A percentile compares a stretch with the other conserved stretches of the same genome.
These are phyloP conservation scores for Nitzschia putrida DNA, from an alignment of 108 stramenopile genomes.

Conservation along the genomic window DNA sequence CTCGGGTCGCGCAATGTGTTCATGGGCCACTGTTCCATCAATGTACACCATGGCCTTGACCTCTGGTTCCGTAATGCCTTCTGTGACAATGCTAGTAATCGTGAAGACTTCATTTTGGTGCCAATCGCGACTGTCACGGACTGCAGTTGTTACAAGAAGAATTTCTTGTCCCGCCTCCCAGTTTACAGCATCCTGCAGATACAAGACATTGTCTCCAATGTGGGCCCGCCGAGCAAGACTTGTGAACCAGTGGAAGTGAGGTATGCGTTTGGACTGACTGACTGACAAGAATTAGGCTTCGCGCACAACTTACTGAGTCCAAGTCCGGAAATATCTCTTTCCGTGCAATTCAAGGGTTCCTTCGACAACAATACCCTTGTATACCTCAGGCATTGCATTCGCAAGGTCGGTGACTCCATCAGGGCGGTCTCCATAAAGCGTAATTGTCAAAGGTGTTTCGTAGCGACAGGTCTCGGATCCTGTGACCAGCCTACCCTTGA, in stretches of 20 bases:
- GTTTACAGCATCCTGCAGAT: slow-evolving; percentile 45
- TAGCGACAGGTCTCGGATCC: slow-evolving; percentile 1
- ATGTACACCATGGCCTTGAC: not conserved
- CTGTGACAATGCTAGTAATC: not conserved
- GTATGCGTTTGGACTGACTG: too few species aligned
- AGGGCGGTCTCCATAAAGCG: slow-evolving; percentile 30
- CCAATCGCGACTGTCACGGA: not conserved
- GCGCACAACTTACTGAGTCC: not conserved
- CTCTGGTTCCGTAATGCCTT: not conserved
- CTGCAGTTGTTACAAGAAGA: slow-evolving; percentile 30
- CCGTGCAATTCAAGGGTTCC: slow-evolving; percentile 22
- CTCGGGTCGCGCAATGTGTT: slow-evolving; percentile 38
- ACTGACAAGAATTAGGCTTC: too few species aligned
- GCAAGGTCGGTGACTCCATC: slow-evolving; percentile 36
- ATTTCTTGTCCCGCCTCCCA: slow-evolving; percentile 49
- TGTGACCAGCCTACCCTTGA: not conserved
- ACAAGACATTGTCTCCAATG: slow-evolving; percentile 29
- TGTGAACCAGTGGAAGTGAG: too few species aligned
- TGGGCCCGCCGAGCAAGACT: slow-evolving; percentile 37
- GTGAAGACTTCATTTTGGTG: not conserved
- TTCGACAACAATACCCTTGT: slow-evolving; percentile 49
- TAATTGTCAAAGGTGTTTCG: not conserved
- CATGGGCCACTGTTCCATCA: slow-evolving; percentile 23
- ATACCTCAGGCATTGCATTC: slow-evolving; percentile 21
- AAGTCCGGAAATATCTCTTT: not conserved